phyloP scores from a whole-genome alignment of 805 yeast genomes.

The Metschnikowia santaceciliae region DNA sequence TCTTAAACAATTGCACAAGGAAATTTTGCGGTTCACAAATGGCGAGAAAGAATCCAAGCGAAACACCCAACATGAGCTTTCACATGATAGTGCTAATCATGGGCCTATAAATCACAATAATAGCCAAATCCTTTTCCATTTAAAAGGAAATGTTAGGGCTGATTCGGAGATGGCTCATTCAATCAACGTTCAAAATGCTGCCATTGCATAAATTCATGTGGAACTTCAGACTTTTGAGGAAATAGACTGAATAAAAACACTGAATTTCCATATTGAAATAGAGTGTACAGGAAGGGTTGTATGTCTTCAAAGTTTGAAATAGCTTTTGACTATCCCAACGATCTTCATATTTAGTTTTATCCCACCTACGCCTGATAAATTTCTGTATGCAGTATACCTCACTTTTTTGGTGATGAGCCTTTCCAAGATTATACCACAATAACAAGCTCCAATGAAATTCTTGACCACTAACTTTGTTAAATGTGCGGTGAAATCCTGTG shows the following conservation, averaged over 20 bases:
- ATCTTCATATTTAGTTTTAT: background rate
- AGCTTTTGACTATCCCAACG: background rate
- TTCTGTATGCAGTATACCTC: conserved; percentile 1
- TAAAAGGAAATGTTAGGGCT: background rate
- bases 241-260: background rate
- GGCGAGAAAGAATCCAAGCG: background rate
- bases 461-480: conserved; percentile 94
- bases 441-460: conserved; percentile 61
- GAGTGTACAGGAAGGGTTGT: background rate
- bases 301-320: background rate
- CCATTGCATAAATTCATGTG: background rate
- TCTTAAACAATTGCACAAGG: background rate
- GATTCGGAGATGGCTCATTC: background rate
- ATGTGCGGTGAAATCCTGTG: conserved; percentile 85
- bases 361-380: background rate
- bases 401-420: conserved; percentile 5
- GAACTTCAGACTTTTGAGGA: background rate
- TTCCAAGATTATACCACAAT: background rate
- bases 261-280: background rate
- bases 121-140: background rate
- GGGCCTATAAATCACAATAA: background rate
- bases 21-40: background rate
- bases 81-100: background rate
- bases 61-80: background rate
- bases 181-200: background rate